phyloP scores from a whole-genome alignment of 2,329 filamentous ascomycete species.

The Aspergillus spinulosporus region DNA sequence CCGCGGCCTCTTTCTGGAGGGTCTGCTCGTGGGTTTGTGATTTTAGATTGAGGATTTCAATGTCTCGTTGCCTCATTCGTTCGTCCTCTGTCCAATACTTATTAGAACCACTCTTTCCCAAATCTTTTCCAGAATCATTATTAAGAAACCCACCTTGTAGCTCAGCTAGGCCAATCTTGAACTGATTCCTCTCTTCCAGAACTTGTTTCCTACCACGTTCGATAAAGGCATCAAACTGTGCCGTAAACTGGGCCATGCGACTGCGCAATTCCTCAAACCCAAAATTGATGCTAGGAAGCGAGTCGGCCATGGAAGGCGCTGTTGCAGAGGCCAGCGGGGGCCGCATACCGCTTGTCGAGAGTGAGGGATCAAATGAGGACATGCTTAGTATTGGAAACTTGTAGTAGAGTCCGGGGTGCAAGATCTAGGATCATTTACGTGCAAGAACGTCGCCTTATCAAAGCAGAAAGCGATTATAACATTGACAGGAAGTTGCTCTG shows the following conservation, averaged over 20 bases:
- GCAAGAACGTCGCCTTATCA: not conserved
- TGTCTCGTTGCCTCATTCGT: slow-evolving; percentile 82
- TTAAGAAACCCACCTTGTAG: slow-evolving; percentile 64
- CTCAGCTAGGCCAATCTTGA: slow-evolving; percentile 85
- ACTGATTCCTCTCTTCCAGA: slow-evolving; percentile 89
- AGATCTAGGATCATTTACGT: not conserved
- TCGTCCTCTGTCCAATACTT: slow-evolving; percentile 69
- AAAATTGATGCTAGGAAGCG: slow-evolving; percentile 86
- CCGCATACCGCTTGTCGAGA: slow-evolving; percentile 56
- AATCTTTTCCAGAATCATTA: not conserved
- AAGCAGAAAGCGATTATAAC: not conserved
- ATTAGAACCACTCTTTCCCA: slow-evolving; percentile 4
- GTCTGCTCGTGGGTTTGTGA: slow-evolving; percentile 57
- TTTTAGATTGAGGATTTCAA: slow-evolving; percentile 69
- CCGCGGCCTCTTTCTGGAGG: slow-evolving; percentile 60
- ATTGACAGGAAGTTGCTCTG: not conserved
- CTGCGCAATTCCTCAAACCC: slow-evolving; percentile 94
- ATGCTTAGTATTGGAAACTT: slow-evolving; percentile 18
- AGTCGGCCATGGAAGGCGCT: slow-evolving; percentile 62
- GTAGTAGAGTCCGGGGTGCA: not conserved
- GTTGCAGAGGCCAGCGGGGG: slow-evolving; percentile 53
- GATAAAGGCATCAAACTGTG: slow-evolving; percentile 89
- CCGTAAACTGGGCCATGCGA: slow-evolving; percentile 90
- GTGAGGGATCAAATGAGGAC: slow-evolving; percentile 58
- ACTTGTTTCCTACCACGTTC: slow-evolving; percentile 87